A percentile compares a stretch with the other conserved stretches of the same genome.
These are phyloP conservation scores for Fusarium bactridioides DNA, from an alignment of 2,329 filamentous ascomycete species.

Conservation along the genomic window DNA sequence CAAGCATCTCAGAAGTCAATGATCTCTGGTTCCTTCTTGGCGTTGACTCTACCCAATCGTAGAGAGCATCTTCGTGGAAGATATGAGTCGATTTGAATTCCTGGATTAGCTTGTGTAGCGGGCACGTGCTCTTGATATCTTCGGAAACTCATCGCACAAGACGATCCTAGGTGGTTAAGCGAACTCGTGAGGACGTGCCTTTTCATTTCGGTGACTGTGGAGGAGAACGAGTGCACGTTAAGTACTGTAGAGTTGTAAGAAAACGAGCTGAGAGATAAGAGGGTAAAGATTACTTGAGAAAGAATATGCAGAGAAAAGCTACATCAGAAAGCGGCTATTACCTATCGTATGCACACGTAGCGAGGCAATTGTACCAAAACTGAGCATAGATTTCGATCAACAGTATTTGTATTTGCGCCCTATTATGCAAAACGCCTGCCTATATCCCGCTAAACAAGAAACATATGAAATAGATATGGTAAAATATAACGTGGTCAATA, in stretches of 20 bases:
- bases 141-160: neutral
- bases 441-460: constrained; percentile 18
- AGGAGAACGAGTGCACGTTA: no score
- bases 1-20: neutral
- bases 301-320: neutral
- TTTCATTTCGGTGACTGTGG: neutral
- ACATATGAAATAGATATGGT: constrained; percentile 20
- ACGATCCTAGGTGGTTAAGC: neutral
- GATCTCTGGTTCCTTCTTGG: neutral
- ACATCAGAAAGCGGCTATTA: neutral
- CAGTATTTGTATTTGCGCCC: constrained; percentile 23
- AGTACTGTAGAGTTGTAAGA: neutral
- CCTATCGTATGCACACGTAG: neutral
- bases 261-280: neutral
- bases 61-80: neutral
- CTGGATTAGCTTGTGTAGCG: neutral
- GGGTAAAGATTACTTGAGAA: neutral
- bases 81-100: neutral
- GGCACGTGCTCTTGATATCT: no score
- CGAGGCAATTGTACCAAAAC: neutral
- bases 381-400: neutral
- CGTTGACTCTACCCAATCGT: neutral
- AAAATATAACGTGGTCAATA: neutral
- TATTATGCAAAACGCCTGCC: constrained; percentile 30
- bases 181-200: neutral